These are phyloP conservation scores for Rhizopogon vesiculosus DNA, from an alignment of 768 basidiomycete species.

Conservation along the genomic window DNA sequence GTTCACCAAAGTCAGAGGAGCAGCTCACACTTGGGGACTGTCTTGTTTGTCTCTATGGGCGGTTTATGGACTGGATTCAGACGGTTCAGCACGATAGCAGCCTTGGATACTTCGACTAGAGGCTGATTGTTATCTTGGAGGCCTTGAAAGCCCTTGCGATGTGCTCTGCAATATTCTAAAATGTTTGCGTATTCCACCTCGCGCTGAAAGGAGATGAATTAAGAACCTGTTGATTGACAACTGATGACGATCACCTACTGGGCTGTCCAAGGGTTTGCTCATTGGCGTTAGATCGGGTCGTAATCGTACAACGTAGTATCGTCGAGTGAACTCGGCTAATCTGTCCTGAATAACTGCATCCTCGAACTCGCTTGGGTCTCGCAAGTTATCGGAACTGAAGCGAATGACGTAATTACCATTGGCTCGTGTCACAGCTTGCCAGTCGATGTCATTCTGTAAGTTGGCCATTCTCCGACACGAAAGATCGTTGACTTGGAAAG, in stretches of 20 bases:
- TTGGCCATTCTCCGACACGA: slow-evolving; percentile 5
- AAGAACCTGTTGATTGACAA: not conserved
- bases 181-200: slow-evolving; percentile 58
- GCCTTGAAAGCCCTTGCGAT: slow-evolving; percentile 57
- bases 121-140: slow-evolving; percentile 63
- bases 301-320: slow-evolving; percentile 54
- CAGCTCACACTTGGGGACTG: slow-evolving; percentile 55
- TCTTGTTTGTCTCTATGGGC: slow-evolving; percentile 31
- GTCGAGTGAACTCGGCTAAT: slow-evolving; percentile 68
- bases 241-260: slow-evolving; percentile 38
- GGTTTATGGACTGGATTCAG: slow-evolving; percentile 52
- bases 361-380: slow-evolving; percentile 32
- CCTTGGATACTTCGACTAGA: slow-evolving; percentile 60
- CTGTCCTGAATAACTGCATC: slow-evolving; percentile 77
- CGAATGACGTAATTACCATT: slow-evolving; percentile 48
- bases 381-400: slow-evolving; percentile 36
- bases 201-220: slow-evolving; percentile 36
- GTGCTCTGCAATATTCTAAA: slow-evolving; percentile 61
- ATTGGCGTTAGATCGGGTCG: slow-evolving; percentile 68
- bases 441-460: slow-evolving; percentile 49
- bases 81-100: slow-evolving; percentile 48
- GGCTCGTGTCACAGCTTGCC: slow-evolving; percentile 55
- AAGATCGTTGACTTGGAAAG: slow-evolving; percentile 19
- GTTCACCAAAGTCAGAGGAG: slow-evolving; percentile 10
- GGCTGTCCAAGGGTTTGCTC: slow-evolving; percentile 62